Base-by-base conservation (phyloP, 192 early-diverging fungal species). In the Podila horticola region DNA sequence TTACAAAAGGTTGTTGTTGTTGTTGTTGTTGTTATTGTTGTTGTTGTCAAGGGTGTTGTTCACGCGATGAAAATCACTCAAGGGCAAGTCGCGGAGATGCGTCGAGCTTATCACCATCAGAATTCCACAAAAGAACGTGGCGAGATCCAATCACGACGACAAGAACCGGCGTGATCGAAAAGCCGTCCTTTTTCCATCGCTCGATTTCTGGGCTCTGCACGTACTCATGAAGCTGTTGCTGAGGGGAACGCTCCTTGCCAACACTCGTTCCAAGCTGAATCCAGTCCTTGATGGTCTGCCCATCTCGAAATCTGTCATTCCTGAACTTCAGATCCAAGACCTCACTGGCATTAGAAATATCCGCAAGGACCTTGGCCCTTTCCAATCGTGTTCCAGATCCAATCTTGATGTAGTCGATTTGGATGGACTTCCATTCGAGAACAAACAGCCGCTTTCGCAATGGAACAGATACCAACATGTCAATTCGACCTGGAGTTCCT, bases 261-360 rank as follows among this genome's bases (percentile, higher is more conserved):
- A 8, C 38, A 49, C 58, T 72, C 20, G 62, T 66, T 69, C 38
- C 62, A 58, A 2, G 13, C 64, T 62, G 29, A 72, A 79, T 67
- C 75, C 76, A 72, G 38, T 81, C 60, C 51, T 73, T 71, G 66
- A 72, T 81, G 71, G 65, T 67, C 62, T 72, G 59, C 26, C 60
- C 65, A 61, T 49, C 45, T 72, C 75, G 75, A 66, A 59, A 72
- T 58, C 66, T 66, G 61, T 71, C 52, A 38, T 55, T 38, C 58
- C 50, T 63, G 64, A 79, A 60, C 62, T 36, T 36, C 6, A 36
- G 34, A 8, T 36, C 34, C 34, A 36, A 36, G 4, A 36, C 5
- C 7, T 4, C 8, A 7, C 68, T 36, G 7, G 34, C 34, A 36
- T 36, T 7, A 52, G 62, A 69, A 66, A 36, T 36, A 0, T 36